Evolutionary conservation across 768 basidiomycete genomes (phyloP), one percentile per base, ranked within the genome.

Genomic region (Mycena belliarum): DNA sequence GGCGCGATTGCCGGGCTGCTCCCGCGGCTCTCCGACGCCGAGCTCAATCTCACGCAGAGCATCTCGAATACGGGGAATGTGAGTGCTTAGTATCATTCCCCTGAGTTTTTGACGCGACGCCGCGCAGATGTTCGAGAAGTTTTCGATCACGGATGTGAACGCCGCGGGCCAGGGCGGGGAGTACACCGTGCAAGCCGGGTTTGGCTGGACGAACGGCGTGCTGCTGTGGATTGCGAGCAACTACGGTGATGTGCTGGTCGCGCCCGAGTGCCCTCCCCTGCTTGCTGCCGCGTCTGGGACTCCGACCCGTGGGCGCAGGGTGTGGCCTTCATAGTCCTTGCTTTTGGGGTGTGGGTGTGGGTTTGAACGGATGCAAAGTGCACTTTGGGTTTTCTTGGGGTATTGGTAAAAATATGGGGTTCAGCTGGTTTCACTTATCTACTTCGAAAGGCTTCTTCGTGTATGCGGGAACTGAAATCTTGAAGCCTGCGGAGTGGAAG

Each of bases 71-170:
- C 81, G 8, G 90, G 90, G 5, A 89, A 90, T 61, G 89, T 90
- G 66, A 55, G 88, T 77, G 20, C n/a, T n/a, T n/a, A n/a, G n/a
- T n/a, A n/a, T n/a, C n/a, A n/a, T n/a, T n/a, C n/a, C n/a, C n/a
- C n/a, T n/a, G n/a, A n/a, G n/a, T n/a, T n/a, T n/a, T n/a, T n/a
- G n/a, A n/a, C n/a, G n/a, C n/a, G n/a, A n/a, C n/a, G n/a, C n/a
- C n/a, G n/a, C n/a, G 29, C 63, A 93, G 87, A 93, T 93, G 89
- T 94, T 86, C 60, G 92, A 93, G 71, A 92, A 94, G 71, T 94
- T 94, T 74, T 93, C 91, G 4, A 82, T 80, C 41, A 68, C 84
- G 11, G 86, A 96, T 55, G 79, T 94, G 28, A 87, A 91, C 71
- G 87, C 86, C 3, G 86, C 89, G 3, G 93, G 92, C 6, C 74